Base-by-base conservation (phyloP, 768 basidiomycete species). In the Grammothele lineata region DNA sequence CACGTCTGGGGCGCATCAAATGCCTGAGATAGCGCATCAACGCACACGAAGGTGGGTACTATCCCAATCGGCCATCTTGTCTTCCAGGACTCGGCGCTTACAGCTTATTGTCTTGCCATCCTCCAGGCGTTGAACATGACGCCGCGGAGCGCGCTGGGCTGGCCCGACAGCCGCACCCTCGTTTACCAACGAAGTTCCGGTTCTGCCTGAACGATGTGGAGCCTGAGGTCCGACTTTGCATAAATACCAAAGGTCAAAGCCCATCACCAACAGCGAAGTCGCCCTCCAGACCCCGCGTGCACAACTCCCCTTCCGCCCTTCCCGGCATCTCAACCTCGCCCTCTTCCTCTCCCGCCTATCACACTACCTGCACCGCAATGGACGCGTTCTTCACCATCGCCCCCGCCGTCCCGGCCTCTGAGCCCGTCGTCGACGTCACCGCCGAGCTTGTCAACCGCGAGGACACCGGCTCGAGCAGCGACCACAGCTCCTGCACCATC, bases 321-420 rank as follows among this genome's bases (percentile, higher is more conserved):
- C n/a, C n/a, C n/a, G 30, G 30, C 15, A 32, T 15, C 30, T 32
- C 30, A 15, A 32, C 30, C 9, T 9, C 30, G 8, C 30, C 9
- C 15, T 32, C 30, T 32, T 32, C 30, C 30, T 32, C 15, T 32
- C 30, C 15, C 9, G 15, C 30, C 30, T 32, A 8, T 32, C 30
- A 32, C 30, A 32, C 30, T 32, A n/a, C 30, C 30, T 32, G 14
- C 5, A 26, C 25, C 22, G 37, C 19, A 23, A 40, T 53, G 52
- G 52, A 53, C 52, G 52, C 47, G 26, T 53, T 53, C 50, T 53
- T 53, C 52, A 40, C 40, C 52, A 54, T 54, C 37, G 52, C 52
- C 22, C 11, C 39, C 2, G 43, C 48, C 37, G n/a, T 49, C 27
- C 52, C 52, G n/a, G 39, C 30, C 36, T 47, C 47, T 18, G 51